Base-by-base conservation (phyloP, 2,329 filamentous ascomycete species). In the Claviceps humidiphila region DNA sequence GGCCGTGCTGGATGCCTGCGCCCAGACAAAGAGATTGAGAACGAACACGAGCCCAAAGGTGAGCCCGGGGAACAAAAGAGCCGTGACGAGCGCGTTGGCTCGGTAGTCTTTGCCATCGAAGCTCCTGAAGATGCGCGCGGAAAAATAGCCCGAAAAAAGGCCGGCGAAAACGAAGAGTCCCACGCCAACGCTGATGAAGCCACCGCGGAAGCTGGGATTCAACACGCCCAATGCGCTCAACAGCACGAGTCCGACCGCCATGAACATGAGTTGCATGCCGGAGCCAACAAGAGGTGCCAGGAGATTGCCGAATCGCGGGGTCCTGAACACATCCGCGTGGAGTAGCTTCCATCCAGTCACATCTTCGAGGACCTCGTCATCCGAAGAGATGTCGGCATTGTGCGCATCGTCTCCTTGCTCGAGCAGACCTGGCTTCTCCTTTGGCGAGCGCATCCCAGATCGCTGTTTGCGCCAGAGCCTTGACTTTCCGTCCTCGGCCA, bases 1-100 rank as follows among this genome's bases (percentile, higher is more conserved):
- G 1, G 89, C 89, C 1, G 88, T 94, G 65, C 85, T 90, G 11
- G 87, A 93, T 0, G 88, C 87, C 67, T 94, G 87, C 1, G 87
- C 84, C 89, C 89, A 95, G 54, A 93, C 87, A 63, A 94, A 94
- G 9, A 94, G 74, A 65, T 95, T 94, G 54, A 94, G 75, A 49
- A 91, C 76, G 68, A 94, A 89, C 39, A 90, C 71, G 34, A 86
- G 74, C 8, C 76, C 73, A 63, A 94, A 94, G 1, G 87, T 70
- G 5, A 93, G 74, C 1, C 88, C 88, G 0, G 89, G 89, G 63
- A 94, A 87, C 3, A 94, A 74, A 9, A 84, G 71, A 0, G 86
- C 87, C 3, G 89, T 94, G 62, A 87, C 74, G 30, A 91, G 62
- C 2, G 85, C 85, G 62, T 95, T 95, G 64, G 82, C 82, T 45